Percentiles rank a stretch among this genome's conserved stretches.
Evolutionary conservation across 108 stramenopile species (phyloP).

Genomic region (Epipyxis sp.): DNA sequence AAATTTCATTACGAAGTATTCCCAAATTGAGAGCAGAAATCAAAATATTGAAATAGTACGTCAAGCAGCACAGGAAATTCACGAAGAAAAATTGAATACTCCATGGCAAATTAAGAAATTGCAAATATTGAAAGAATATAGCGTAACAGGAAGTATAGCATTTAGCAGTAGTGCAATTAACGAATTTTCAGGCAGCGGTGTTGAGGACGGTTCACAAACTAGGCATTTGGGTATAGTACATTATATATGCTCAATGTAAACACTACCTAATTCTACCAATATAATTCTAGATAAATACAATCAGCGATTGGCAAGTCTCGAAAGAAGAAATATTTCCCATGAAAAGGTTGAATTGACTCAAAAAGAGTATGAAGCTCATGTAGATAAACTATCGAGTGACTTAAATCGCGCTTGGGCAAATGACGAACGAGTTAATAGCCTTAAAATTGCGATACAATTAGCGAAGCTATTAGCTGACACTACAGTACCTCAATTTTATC

Average conservation of each 20-base stretch:
- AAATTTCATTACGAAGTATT: neutral
- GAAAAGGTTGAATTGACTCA: conserved; percentile 40
- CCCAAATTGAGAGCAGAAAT: neutral
- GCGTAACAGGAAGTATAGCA: conserved; percentile 2
- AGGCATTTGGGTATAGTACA: no score
- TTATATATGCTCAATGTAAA: no score
- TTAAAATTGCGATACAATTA: conserved; percentile 52
- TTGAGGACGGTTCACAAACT: conserved; percentile 30
- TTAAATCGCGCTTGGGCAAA: conserved; percentile 41
- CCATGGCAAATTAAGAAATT: conserved; percentile 23
- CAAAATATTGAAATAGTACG: neutral
- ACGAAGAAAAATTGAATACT: neutral
- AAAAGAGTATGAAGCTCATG: conserved; percentile 36
- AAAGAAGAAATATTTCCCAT: neutral
- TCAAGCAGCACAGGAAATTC: neutral
- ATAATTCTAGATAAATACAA: conserved; percentile 8
- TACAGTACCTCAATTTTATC: conserved; percentile 47
- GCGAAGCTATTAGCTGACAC: conserved; percentile 47
- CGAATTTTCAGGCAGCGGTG: conserved; percentile 7
- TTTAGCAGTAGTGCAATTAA: neutral
- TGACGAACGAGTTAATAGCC: conserved; percentile 47
- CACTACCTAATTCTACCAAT: no score
- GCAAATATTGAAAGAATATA: conserved; percentile 26
- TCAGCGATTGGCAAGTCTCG: conserved; percentile 24
- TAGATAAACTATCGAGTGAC: conserved; percentile 32